Evolutionary conservation across 768 basidiomycete species (phyloP).

Genomic region (Agrocybe pediades): DNA sequence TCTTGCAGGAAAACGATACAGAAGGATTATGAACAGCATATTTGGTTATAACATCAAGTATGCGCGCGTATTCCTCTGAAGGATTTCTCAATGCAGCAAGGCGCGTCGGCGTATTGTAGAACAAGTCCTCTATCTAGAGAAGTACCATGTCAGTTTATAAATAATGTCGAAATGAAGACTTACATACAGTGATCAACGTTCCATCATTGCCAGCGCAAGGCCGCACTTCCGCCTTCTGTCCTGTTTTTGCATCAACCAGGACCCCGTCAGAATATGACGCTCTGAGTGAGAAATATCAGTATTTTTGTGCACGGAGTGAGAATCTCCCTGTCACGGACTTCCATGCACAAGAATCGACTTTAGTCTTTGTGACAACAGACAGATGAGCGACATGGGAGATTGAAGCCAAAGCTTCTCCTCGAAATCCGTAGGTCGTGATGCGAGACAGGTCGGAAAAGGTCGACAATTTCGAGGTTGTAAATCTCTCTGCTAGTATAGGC

Average conservation of each 20-base stretch:
- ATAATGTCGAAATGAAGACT: conserved; percentile 1
- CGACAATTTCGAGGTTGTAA: conserved; percentile 92
- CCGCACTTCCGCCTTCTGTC: conserved; percentile 74
- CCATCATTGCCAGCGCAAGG: conserved; percentile 95
- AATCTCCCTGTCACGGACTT: conserved; percentile 60
- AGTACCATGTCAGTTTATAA: conserved; percentile 2
- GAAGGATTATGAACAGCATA: conserved; percentile 94
- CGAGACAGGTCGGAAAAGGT: conserved; percentile 82
- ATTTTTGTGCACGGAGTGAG: background rate
- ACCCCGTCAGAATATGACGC: conserved; percentile 81
- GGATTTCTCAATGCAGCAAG: conserved; percentile 80
- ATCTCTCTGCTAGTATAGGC: conserved; percentile 89
- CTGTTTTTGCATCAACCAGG: conserved; percentile 70
- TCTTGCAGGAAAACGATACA: conserved; percentile 89
- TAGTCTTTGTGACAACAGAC: conserved; percentile 89
- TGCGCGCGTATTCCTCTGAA: conserved; percentile 90
- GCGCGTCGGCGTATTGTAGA: conserved; percentile 90
- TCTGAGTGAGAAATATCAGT: conserved; percentile 39
- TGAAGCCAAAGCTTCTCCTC: conserved; percentile 95
- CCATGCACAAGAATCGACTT: conserved; percentile 82
- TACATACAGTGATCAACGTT: conserved; percentile 84
- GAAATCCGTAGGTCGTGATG: conserved; percentile 93
- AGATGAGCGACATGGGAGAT: conserved; percentile 94
- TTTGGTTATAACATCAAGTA: conserved; percentile 88
- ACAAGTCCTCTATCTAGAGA: conserved; percentile 87